Evolutionary conservation across 2,329 filamentous ascomycete species (phyloP).

Genomic region (Aspergillus candidus): DNA sequence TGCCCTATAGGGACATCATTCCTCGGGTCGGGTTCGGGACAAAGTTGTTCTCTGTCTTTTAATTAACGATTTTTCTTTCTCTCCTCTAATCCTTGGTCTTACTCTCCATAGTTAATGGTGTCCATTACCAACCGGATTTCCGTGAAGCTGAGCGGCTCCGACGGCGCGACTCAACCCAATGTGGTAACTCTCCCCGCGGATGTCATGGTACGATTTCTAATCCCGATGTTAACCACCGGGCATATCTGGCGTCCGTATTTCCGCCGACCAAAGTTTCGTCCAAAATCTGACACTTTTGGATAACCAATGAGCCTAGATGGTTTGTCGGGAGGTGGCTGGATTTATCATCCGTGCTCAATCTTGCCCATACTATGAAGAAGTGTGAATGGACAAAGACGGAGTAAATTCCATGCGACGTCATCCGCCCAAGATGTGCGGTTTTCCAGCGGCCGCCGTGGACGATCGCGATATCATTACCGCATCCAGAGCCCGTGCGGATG

Average conservation of each 20-base stretch:
- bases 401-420: conserved; percentile 1
- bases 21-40: conserved; percentile 8
- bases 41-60: neutral
- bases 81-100: neutral
- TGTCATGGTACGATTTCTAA: conserved; percentile 1
- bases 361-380: neutral
- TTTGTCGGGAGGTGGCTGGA: neutral
- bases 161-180: conserved; percentile 7
- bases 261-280: conserved; percentile 2
- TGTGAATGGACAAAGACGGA: neutral
- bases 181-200: conserved; percentile 11
- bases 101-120: neutral
- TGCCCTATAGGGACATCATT: conserved; percentile 13
- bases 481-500: conserved; percentile 5
- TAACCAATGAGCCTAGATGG: neutral
- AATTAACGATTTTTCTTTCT: neutral
- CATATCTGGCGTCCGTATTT: conserved; percentile 9
- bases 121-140: neutral
- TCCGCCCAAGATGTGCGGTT: conserved; percentile 1
- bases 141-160: conserved; percentile 5
- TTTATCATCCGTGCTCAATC: neutral
- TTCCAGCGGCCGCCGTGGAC: neutral
- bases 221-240: conserved; percentile 4
- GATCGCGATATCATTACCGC: conserved; percentile 10
- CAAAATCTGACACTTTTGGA: neutral